Percentiles rank a stretch among this genome's conserved stretches.
Evolutionary conservation across 148 eudicot genomes (phyloP).

Genomic region (Silene conica): DNA sequence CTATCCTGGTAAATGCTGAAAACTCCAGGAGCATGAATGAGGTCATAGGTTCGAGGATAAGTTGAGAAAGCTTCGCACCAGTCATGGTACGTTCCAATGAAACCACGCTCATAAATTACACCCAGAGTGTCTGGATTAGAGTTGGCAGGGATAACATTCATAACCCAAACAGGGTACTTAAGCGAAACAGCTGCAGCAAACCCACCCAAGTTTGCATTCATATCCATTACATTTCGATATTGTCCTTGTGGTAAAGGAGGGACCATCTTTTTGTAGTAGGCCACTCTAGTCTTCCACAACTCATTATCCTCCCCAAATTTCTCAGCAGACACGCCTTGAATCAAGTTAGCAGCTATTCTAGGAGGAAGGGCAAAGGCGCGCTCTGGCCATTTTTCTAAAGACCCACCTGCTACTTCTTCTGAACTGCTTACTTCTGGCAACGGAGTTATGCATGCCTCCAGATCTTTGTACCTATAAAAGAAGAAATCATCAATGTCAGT

Average conservation of each 20-base stretch:
- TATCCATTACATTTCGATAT: slow-evolving; percentile 79
- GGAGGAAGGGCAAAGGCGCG: slow-evolving; percentile 81
- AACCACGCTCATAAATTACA: slow-evolving; percentile 68
- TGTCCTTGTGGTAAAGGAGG: slow-evolving; percentile 46
- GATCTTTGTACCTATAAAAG: slow-evolving; percentile 55
- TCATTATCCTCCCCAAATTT: slow-evolving; percentile 59
- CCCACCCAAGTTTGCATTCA: slow-evolving; percentile 88
- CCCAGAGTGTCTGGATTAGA: slow-evolving; percentile 67
- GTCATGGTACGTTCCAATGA: slow-evolving; percentile 81
- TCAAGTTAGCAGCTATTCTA: slow-evolving; percentile 50
- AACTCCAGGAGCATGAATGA: slow-evolving; percentile 75
- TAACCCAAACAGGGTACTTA: slow-evolving; percentile 90
- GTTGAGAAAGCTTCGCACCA: slow-evolving; percentile 97
- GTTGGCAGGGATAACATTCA: slow-evolving; percentile 81
- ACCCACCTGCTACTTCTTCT: slow-evolving; percentile 77
- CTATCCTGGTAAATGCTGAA: slow-evolving; percentile 75
- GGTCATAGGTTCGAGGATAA: slow-evolving; percentile 89
- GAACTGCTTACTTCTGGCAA: slow-evolving; percentile 66
- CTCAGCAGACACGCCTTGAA: slow-evolving; percentile 50
- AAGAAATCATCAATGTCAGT: not conserved
- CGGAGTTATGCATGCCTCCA: slow-evolving; percentile 86
- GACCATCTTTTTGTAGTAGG: slow-evolving; percentile 48
- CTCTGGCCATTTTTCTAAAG: slow-evolving; percentile 82
- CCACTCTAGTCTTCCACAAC: slow-evolving; percentile 60
- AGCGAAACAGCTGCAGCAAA: slow-evolving; percentile 67